Base-by-base conservation (phyloP, 768 basidiomycete species). In the Pleurotus ostreatus region DNA sequence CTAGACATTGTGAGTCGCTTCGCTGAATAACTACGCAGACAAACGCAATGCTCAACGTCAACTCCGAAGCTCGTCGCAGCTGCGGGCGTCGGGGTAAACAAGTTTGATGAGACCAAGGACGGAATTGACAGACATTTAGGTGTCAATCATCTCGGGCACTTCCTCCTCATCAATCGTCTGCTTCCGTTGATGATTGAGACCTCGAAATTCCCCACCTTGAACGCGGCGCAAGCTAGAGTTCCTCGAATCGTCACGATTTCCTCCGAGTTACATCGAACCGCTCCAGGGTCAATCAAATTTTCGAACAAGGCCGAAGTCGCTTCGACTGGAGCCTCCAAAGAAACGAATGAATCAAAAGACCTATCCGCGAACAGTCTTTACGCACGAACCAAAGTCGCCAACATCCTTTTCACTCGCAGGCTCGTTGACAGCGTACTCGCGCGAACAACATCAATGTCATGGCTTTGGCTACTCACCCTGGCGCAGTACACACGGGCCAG, bases 1-100 rank as follows among this genome's bases (percentile, higher is more conserved):
- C 40, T 60, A 30, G 59, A 60, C 53, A 51, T 60, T 20, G 34
- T 60, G 30, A 51, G 49, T 37, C 30, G 7, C 30, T 16, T 4
- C 43, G n/a, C 15, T 22, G 43, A 44, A 44, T 34, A 18, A 23
- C 44, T n/a, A 15, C 4, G 12, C n/a, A 45, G 15, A 45, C 9
- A 34, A 25, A 25, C 23, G 9, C 2, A n/a, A 20, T n/a, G 44
- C 44, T 45, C 44, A 45, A 45, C 7, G 23, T 9, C 44, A 16
- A 4, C 44, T 23, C 16, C 23, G 20, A 34, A 51, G 49, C 49
- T 51, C 16, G 30, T 51, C 8, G 49, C 49, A 16, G 49, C 26
- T 9, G 34, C 49, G 12, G 49, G 49, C 16, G 30, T 51, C 16
- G 49, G 49, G n/a, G 49, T 51, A 5, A 51, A 51, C 30, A 51